Evolutionary conservation across 352 stramenopile species (phyloP), one percentile per base, ranked within the genome.

Genomic region (Globisporangium okanoganense): DNA sequence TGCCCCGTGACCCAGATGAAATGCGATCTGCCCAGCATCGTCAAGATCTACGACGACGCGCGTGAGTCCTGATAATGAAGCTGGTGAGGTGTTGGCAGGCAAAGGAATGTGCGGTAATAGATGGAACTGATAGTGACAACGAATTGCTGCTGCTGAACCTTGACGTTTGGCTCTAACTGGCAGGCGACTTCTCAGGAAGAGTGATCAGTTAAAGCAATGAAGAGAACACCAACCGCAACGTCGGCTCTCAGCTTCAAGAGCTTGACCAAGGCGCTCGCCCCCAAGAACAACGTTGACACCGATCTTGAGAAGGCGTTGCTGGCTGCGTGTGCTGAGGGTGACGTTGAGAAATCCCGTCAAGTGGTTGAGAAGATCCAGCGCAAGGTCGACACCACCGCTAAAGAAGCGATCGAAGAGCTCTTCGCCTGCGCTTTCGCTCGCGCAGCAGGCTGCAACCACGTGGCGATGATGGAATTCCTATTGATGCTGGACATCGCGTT

Each of bases 11-110:
- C 86, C 22, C 78, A 88, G 58, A 85, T 90, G 24, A 85, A 78
- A 53, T 94, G 84, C 55, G 75, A 92, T 22, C 60, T 73, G 5
- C 24, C 70, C 7, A 78, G 65, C 24, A 85, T 95, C 25, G 64
- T 79, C 40, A 92, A 92, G 67, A 93, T 95, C 51, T 95, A 95
- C 65, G 86, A 95, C 64, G 84, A 94, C 66, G 71, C 69, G 24
- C 53, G 56, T 6, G 62, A 68, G 8, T 58, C 50, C 27, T 68
- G 36, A 60, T 18, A 24, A 7, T 16, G 10, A n/a, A 24, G 35
- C 29, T n/a, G 20, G 29, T 49, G 25, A 16, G 35, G 22, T 22
- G 8, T 5, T 40, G 5, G 0, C 8, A 48, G 48, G 27, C 22
- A 33, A 40, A 18, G 18, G 2, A 6, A 22, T 14, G 4, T 8